A percentile compares a stretch with the other conserved stretches of the same genome.
Evolutionary conservation across 768 basidiomycete species (phyloP).

Genomic region (Gelatoporia subvermispora): DNA sequence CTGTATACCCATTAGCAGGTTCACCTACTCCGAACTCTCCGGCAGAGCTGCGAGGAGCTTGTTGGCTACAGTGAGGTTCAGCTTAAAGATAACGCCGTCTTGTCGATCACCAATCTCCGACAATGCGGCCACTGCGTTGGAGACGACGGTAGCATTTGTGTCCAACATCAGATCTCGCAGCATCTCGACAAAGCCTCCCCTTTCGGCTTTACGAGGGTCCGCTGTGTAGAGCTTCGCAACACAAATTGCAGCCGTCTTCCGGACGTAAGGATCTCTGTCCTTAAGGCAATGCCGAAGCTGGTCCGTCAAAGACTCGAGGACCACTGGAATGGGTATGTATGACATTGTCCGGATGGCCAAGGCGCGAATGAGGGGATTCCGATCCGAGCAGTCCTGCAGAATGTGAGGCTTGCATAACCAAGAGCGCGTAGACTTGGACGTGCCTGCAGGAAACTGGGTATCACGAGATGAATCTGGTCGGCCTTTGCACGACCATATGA

Average conservation of each 20-base stretch:
- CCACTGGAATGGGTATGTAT: conserved; percentile 89
- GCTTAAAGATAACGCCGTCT: conserved; percentile 87
- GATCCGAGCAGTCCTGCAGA: conserved; percentile 86
- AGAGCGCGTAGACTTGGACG: conserved; percentile 13
- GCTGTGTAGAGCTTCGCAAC: conserved; percentile 93
- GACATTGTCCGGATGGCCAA: conserved; percentile 99
- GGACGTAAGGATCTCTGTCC: conserved; percentile 95
- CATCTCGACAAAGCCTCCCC: conserved; percentile 85
- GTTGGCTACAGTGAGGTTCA: conserved; percentile 84
- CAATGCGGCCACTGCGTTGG: conserved; percentile 93
- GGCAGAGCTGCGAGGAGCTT: conserved; percentile 87
- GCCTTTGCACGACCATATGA: conserved; percentile 94
- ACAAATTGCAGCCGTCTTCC: conserved; percentile 97
- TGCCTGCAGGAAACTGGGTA: conserved; percentile 87
- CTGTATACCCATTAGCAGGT: neutral
- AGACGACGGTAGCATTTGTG: conserved; percentile 92
- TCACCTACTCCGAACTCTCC: conserved; percentile 93
- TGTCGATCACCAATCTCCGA: conserved; percentile 96
- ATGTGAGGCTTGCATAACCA: conserved; percentile 10
- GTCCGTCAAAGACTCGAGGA: conserved; percentile 81
- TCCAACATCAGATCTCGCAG: conserved; percentile 91
- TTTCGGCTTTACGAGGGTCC: conserved; percentile 83
- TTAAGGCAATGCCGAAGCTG: conserved; percentile 89
- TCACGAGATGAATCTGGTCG: conserved; percentile 88
- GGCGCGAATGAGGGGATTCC: conserved; percentile 94